Base-by-base conservation (phyloP, 169 alveolate genomes). In the Cryptosporidium ubiquitum region DNA sequence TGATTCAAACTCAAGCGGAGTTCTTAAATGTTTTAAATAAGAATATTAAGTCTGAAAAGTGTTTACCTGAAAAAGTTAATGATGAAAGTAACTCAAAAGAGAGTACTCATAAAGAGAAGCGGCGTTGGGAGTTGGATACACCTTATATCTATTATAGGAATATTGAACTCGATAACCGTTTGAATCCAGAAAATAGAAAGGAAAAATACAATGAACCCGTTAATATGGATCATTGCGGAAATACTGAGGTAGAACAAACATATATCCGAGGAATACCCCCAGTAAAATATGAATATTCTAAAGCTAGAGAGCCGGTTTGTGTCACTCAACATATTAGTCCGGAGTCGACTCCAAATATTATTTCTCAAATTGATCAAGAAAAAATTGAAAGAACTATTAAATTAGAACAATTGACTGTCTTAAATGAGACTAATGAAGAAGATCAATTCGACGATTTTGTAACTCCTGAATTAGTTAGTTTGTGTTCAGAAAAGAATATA, bases 81-180 rank as follows among this genome's bases (percentile, higher is more conserved):
- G 31, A 31, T 35, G 71, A 64, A 18, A 64, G 29, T 64, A 57
- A 37, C 47, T 16, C 42, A 73, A 37, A 55, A 57, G 40, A 52
- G 20, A 20, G 35, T 20, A 26, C 33, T 29, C 49, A 33, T 2
- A 52, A 51, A 71, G 47, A 9, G 4, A 75, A 33, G 6, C 51
- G 35, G 12, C 31, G 55, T 16, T 79, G 89, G 89, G 89, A 79
- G 31, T 64, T 79, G 61, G 89, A 79, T 49, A 79, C 89, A 1
- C 89, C 89, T 14, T 61, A 26, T 64, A 16, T 64, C 39, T 16
- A 40, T 10, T 42, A 61, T 58, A 58, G 89, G 29, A 79, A 33
- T 7, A 79, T 79, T 29, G 47, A 39, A 14, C n/a, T 29, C 33
- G n/a, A 44, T 47, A 31, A 18, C 2, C 3, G 20, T 26, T 55